A percentile compares a stretch with the other conserved stretches of the same genome.
phyloP scores from a whole-genome alignment of 805 yeast species.

The Ogataea angusta region DNA sequence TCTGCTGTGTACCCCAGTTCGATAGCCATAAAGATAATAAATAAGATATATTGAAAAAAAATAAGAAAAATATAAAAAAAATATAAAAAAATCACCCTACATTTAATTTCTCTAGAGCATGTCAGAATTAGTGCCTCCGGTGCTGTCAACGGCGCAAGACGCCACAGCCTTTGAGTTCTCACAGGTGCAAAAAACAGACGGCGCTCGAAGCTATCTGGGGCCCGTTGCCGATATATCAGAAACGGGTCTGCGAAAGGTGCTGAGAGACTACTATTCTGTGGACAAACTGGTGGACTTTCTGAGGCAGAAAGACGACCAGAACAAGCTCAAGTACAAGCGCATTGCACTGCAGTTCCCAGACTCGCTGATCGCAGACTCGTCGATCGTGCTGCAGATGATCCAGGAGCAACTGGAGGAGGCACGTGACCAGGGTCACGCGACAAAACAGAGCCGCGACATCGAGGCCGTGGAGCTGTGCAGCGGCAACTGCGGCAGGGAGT shows the following conservation, averaged over 20 bases:
- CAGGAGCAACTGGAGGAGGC: constrained; percentile 36
- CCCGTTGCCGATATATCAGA: constrained; percentile 26
- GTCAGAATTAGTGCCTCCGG: constrained; percentile 52
- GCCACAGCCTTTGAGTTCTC: constrained; percentile 52
- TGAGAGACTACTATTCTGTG: constrained; percentile 55
- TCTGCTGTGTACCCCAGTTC: constrained; percentile 78
- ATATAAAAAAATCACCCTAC: neutral
- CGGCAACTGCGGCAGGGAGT: constrained; percentile 29
- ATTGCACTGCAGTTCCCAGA: constrained; percentile 94
- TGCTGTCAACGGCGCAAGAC: constrained; percentile 70
- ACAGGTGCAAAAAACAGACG: constrained; percentile 30
- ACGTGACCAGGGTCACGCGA: constrained; percentile 3
- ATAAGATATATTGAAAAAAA: neutral
- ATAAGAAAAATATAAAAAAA: neutral
- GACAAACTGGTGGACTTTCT: constrained; percentile 24
- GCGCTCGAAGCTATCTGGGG: constrained; percentile 24
- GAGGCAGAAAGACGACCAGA: constrained; percentile 28
- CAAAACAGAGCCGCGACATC: constrained; percentile 20
- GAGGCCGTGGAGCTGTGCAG: constrained; percentile 25
- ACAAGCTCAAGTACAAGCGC: constrained; percentile 36
- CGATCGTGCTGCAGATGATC: constrained; percentile 57
- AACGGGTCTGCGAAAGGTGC: constrained; percentile 28
- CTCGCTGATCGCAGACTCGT: constrained; percentile 68
- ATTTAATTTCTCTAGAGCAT: constrained; percentile 2
- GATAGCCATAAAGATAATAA: constrained; percentile 23